Base-by-base conservation (phyloP, 2,329 filamentous ascomycete genomes). In the Fusarium nygamai region DNA sequence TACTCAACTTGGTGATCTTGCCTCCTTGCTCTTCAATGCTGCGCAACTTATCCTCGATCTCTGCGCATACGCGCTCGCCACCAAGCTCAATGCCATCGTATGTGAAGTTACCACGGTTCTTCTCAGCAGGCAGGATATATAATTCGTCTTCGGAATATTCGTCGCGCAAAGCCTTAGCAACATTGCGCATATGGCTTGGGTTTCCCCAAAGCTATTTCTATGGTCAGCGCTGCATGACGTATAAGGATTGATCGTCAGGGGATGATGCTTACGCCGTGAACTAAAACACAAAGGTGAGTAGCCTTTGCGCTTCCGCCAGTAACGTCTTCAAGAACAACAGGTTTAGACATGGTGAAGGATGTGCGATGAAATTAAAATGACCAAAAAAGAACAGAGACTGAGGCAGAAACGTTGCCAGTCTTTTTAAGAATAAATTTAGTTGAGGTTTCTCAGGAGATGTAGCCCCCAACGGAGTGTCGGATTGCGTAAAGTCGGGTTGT, bases 1-100 rank as follows among this genome's bases (percentile, higher is more conserved):
- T 86, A 81, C 95, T 98, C 73, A 98, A 86, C 83, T 95, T 97
- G 54, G 85, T 92, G 78, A 98, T 92, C 47, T 89, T 88, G 75
- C 92, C 90, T 29, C 94, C 95, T 34, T 87, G 85, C 47, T 84
- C 84, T 56, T 89, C 87, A 59, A 91, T 87, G 50, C 82, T 80
- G 64, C 87, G 86, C 63, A 93, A 80, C 76, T 91, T 87, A 75
- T 92, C 87, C 79, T 92, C 90, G 66, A 93, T 92, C 83, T 93
- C 91, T 69, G 87, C 83, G 74, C 90, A 92, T 13, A 93, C 88
- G 51, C 91, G 88, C 84, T 93, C 91, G 77, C 91, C 91, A 74
- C 91, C 90, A 7, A 87, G 85, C 80, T 93, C 91, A 79, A 93
- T 90, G 67, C 91, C 91, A 80, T 93, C 91, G 78, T 92, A 93